Conservation (phyloP, 1,284 basidiomycete species). For the Sporisorium reilianum region DNA sequence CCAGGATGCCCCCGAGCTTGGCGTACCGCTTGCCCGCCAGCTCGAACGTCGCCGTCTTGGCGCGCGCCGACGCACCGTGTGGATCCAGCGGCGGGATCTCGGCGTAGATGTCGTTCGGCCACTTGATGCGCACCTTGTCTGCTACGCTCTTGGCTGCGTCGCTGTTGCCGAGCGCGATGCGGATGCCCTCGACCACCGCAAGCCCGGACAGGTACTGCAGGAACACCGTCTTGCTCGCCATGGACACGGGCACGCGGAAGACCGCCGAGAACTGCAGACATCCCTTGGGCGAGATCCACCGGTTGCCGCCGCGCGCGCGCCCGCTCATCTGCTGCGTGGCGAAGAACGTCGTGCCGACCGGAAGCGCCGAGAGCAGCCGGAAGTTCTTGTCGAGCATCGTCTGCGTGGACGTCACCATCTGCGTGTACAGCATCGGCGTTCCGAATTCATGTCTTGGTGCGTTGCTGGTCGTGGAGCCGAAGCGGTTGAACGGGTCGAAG, state of each 20-base stretch:
- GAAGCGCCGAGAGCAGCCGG: conserved; percentile 77
- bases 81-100: conserved; percentile 71
- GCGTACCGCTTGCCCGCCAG: conserved; percentile 56
- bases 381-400: conserved; percentile 93
- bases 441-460: conserved; percentile 71
- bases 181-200: conserved; percentile 86
- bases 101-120: conserved; percentile 97
- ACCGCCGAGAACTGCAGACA: conserved; percentile 89
- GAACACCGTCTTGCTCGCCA: conserved; percentile 83
- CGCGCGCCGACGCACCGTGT: conserved; percentile 68
- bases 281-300: conserved; percentile 92
- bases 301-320: conserved; percentile 87
- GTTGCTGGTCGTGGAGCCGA: conserved; percentile 7
- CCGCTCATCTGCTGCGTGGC: conserved; percentile 89
- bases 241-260: conserved; percentile 76
- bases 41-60: conserved; percentile 70
- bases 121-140: conserved; percentile 81
- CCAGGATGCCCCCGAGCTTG: conserved; percentile 78
- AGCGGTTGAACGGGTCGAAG: conserved; percentile 41
- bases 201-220: conserved; percentile 94
- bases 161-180: conserved; percentile 71
- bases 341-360: conserved; percentile 81
- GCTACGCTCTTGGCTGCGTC: conserved; percentile 72
- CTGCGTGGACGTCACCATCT: conserved; percentile 93
- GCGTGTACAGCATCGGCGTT: conserved; percentile 84